These are phyloP conservation scores for Boletus reticuloceps DNA, from an alignment of 768 basidiomycete species.

Conservation along the genomic window DNA sequence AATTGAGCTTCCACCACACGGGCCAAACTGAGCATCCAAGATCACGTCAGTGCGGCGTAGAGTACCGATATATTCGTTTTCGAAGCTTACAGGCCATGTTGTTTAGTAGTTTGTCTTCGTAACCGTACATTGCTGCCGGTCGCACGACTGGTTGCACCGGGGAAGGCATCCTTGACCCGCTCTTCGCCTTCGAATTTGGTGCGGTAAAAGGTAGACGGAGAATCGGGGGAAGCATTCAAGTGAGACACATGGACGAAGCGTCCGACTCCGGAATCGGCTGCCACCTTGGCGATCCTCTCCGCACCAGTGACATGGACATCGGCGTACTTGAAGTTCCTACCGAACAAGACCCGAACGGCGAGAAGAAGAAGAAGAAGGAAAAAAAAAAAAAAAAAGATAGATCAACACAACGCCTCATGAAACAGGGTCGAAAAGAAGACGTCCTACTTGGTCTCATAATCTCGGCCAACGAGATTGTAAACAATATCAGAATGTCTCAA, in stretches of 20 bases:
- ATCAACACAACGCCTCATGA: slow-evolving; percentile 11
- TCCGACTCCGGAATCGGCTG: slow-evolving; percentile 71
- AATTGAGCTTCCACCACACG: slow-evolving; percentile 92
- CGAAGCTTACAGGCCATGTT: slow-evolving; percentile 79
- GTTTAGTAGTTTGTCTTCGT: slow-evolving; percentile 91
- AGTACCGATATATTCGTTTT: neutral
- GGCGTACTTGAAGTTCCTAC: slow-evolving; percentile 83
- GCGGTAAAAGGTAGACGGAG: slow-evolving; percentile 80
- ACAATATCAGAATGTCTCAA: slow-evolving; percentile 93
- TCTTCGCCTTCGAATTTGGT: slow-evolving; percentile 91
- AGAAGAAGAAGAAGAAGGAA: neutral
- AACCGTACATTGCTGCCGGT: slow-evolving; percentile 85
- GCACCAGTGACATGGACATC: slow-evolving; percentile 84
- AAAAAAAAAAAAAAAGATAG: neutral
- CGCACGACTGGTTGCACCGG: slow-evolving; percentile 84
- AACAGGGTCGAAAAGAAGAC: slow-evolving; percentile 9
- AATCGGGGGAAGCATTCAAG: slow-evolving; percentile 80
- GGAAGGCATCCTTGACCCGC: slow-evolving; percentile 79
- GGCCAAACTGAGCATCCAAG: slow-evolving; percentile 58
- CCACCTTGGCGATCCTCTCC: slow-evolving; percentile 80
- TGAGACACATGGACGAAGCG: slow-evolving; percentile 95
- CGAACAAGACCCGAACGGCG: slow-evolving; percentile 2
- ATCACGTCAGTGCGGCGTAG: slow-evolving; percentile 13
- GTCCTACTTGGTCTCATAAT: slow-evolving; percentile 91
- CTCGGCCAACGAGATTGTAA: slow-evolving; percentile 92